Percentiles rank a stretch among this genome's conserved stretches.
Conservation (phyloP, 179 eudicot genomes). For the Pouteria campechiana region DNA sequence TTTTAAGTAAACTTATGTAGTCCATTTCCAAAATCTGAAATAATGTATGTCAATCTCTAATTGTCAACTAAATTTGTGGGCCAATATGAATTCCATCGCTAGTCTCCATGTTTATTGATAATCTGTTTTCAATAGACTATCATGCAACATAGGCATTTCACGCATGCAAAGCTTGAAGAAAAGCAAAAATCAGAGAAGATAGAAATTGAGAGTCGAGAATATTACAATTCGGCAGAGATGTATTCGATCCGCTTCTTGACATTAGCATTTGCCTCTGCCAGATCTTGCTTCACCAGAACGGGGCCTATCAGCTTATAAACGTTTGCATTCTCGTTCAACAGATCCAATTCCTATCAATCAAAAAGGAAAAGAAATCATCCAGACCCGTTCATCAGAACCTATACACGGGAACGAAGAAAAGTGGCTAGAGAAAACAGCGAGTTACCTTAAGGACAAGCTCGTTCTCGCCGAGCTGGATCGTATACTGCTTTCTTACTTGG, state of each 20-base stretch:
- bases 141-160: no score
- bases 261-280: constrained; percentile 96
- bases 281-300: constrained; percentile 93
- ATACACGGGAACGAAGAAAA: background rate
- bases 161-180: no score
- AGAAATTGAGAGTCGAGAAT: background rate
- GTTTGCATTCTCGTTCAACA: constrained; percentile 85
- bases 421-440: background rate
- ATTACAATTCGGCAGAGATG: constrained; percentile 92
- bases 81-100: no score
- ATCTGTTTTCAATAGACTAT: no score
- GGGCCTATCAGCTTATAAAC: constrained; percentile 97
- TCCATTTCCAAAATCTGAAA: no score
- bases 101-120: no score
- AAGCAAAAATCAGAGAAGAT: no score
- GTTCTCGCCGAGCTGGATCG: constrained; percentile 92
- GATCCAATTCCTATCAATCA: constrained; percentile 72
- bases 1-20: no score
- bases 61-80: no score
- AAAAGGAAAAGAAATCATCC: constrained; percentile 1
- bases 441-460: constrained; percentile 99
- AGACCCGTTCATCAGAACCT: background rate
- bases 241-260: constrained; percentile 89
- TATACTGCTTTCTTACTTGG: constrained; percentile 86
- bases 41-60: no score